Conservation (phyloP, 2,329 filamentous ascomycete species). For the Trichoderma atroviride region DNA sequence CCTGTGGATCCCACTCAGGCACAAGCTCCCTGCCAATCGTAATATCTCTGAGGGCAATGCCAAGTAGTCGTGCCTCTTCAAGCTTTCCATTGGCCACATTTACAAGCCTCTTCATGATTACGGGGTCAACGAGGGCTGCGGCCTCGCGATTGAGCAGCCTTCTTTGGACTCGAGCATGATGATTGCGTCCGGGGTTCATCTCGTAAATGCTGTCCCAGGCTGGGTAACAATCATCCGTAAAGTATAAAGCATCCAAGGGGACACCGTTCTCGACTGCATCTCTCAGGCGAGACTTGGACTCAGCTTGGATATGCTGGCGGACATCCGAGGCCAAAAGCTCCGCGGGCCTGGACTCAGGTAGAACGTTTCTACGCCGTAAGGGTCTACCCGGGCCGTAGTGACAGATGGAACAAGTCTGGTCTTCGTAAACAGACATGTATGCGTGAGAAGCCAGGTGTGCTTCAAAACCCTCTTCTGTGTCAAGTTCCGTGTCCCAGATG, state of each 20-base stretch:
- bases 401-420: no score
- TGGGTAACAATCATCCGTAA: constrained; percentile 38
- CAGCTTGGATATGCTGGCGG: constrained; percentile 30
- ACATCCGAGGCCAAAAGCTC: constrained; percentile 25
- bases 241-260: constrained; percentile 30
- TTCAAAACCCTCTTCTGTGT: no score
- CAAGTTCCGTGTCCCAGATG: no score
- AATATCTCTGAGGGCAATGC: constrained; percentile 32
- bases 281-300: constrained; percentile 33
- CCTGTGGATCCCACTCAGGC: constrained; percentile 34
- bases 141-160: constrained; percentile 30
- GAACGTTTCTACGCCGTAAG: no score
- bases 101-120: constrained; percentile 33
- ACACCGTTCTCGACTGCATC: constrained; percentile 30
- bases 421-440: no score
- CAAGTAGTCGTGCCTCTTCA: constrained; percentile 31
- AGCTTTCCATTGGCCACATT: constrained; percentile 36
- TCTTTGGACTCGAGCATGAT: constrained; percentile 36
- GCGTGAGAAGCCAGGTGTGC: no score
- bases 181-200: constrained; percentile 31
- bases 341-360: no score
- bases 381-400: no score
- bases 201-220: constrained; percentile 32
- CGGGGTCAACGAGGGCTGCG: constrained; percentile 28
- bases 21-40: constrained; percentile 35